Base-by-base conservation (phyloP, 768 basidiomycete species). In the Xerocomus brunneocitrinus region DNA sequence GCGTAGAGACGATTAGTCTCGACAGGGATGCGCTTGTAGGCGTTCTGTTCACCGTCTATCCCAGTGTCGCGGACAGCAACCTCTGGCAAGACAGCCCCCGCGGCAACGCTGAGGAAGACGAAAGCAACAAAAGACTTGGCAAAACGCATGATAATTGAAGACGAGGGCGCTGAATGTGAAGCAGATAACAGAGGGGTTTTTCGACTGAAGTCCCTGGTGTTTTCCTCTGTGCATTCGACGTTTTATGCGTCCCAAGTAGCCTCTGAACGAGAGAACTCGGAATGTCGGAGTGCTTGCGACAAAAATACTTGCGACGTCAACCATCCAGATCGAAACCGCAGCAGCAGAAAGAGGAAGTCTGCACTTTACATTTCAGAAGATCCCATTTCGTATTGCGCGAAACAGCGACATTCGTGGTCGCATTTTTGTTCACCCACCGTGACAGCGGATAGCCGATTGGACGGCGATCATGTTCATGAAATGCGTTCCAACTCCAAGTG, bases 41-140 rank as follows among this genome's bases (percentile, higher is more conserved):
- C 30, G 4, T 31, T 4, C 30, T 31, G 30, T 31, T 3, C 25
- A n/a, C 38, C 35, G 9, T 14, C 30, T 31, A 32, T 16, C 10
- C 16, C 24, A 34, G 10, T n/a, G n/a, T 19, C 42, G 8, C 42
- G 41, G 12, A 13, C 32, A 19, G 41, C 41, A 19, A 43, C 4
- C 3, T 31, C 12, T 8, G 50, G 55, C 10, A 56, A 13, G 34
- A 44, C 41, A 6, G 42, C 47, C 13, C 50, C 50, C 1, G 42
- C 40, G 19, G 51, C 42, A 16, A 56, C 22, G 5, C 42, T 39
- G 24, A 56, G 51, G 47, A 52, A 56, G 30, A 43, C 19, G n/a
- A 52, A 40, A 12, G 43, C 10, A 25, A 48, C 9, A 36, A 56
- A 28, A 19, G 47, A 27, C 35, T 39, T 43, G 8, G 42, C 28